Evolutionary conservation across 345 rosid genomes (phyloP).

Genomic region (Camelina neglecta): DNA sequence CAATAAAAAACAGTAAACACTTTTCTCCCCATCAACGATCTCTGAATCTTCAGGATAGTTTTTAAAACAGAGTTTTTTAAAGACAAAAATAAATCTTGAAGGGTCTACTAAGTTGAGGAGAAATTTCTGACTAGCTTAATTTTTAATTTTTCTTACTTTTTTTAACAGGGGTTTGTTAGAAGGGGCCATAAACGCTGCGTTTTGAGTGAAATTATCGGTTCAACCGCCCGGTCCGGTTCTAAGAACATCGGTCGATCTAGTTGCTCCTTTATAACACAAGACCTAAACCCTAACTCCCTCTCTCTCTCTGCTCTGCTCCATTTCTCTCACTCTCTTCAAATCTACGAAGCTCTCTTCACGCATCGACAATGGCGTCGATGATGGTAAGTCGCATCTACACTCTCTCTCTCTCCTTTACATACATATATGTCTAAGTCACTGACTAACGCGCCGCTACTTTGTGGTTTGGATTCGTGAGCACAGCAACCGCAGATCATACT

Average conservation of each 20-base stretch:
- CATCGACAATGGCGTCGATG: constrained; percentile 56
- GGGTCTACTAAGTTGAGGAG: background rate
- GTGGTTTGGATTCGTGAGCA: constrained; percentile 43
- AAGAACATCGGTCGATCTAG: constrained; percentile 23
- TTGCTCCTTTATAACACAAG: constrained; percentile 18
- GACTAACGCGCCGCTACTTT: background rate
- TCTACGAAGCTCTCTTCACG: constrained; percentile 18
- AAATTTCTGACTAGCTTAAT: background rate
- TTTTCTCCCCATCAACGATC: no score
- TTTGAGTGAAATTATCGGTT: constrained; percentile 7
- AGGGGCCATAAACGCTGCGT: background rate
- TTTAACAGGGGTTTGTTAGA: background rate
- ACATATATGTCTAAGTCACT: background rate
- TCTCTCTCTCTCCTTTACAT: background rate
- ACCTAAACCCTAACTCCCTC: constrained; percentile 46
- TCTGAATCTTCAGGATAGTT: no score
- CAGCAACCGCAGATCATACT: constrained; percentile 99
- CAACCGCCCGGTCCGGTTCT: constrained; percentile 38
- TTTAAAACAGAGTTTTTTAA: no score
- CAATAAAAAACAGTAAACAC: no score
- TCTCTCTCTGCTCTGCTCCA: constrained; percentile 17
- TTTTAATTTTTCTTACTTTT: background rate
- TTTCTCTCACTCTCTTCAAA: constrained; percentile 32
- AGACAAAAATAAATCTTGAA: no score
- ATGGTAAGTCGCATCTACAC: constrained; percentile 43